phyloP scores from a whole-genome alignment of 2,329 filamentous ascomycete species.

The Fusarium praegraminearum region DNA sequence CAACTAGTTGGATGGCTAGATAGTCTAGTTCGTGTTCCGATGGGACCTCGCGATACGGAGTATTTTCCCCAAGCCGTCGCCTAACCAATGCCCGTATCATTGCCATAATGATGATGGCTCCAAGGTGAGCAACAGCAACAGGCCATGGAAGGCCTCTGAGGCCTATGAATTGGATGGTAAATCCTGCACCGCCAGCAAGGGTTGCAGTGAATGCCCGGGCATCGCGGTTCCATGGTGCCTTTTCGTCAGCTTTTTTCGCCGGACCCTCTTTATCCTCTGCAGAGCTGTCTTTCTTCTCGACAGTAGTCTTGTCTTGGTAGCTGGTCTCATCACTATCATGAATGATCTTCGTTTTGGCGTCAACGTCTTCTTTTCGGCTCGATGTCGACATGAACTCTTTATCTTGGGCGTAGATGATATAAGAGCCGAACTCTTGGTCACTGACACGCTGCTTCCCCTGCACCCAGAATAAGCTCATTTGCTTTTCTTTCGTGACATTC shows the following conservation, averaged over 20 bases:
- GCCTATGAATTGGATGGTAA: not conserved
- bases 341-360: too few species aligned
- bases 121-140: not conserved
- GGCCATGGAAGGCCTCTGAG: not conserved
- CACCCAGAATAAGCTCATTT: not conserved
- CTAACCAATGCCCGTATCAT: not conserved
- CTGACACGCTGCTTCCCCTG: not conserved
- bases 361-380: not conserved
- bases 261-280: too few species aligned
- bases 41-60: not conserved
- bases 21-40: not conserved
- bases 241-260: too few species aligned
- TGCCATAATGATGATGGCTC: not conserved
- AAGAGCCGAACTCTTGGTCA: not conserved
- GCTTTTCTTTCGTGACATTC: too few species aligned
- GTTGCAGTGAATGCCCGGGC: not conserved
- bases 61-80: not conserved
- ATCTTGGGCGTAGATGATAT: not conserved
- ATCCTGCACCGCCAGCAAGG: not conserved
- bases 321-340: not conserved
- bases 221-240: not conserved
- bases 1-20: not conserved
- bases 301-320: not conserved
- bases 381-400: not conserved
- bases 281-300: too few species aligned